Conservation (phyloP, 2,329 filamentous ascomycete genomes). For the Elsinoe perseae region DNA sequence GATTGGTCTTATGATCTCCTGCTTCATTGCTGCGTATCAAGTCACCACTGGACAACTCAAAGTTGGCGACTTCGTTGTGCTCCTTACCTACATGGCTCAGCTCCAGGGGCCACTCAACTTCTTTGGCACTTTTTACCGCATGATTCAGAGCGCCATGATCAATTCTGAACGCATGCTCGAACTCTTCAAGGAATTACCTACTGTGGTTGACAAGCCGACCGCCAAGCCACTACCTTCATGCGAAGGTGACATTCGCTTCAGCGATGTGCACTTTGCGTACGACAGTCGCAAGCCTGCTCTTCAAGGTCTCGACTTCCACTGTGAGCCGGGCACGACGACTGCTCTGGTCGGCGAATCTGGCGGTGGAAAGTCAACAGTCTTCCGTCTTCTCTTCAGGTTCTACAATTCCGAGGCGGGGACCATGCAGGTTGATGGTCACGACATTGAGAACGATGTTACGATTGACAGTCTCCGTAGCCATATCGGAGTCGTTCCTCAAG, state of each 20-base stretch:
- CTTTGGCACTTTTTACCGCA: slow-evolving; percentile 89
- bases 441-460: slow-evolving; percentile 70
- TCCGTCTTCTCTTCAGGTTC: slow-evolving; percentile 91
- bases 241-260: slow-evolving; percentile 75
- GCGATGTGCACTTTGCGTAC: slow-evolving; percentile 85
- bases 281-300: slow-evolving; percentile 79
- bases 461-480: slow-evolving; percentile 87
- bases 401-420: slow-evolving; percentile 76
- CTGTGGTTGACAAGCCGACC: slow-evolving; percentile 68
- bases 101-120: slow-evolving; percentile 63
- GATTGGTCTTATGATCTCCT: slow-evolving; percentile 57
- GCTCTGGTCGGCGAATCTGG: slow-evolving; percentile 95
- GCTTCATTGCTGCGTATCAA: slow-evolving; percentile 62
- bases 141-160: slow-evolving; percentile 94
- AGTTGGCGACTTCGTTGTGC: slow-evolving; percentile 61
- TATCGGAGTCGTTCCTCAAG: slow-evolving; percentile 94
- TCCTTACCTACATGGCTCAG: slow-evolving; percentile 68
- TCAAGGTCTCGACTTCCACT: slow-evolving; percentile 75
- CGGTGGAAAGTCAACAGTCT: slow-evolving; percentile 93
- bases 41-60: slow-evolving; percentile 54
- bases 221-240: slow-evolving; percentile 59
- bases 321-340: slow-evolving; percentile 82
- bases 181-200: slow-evolving; percentile 91
- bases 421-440: slow-evolving; percentile 75
- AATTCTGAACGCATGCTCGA: slow-evolving; percentile 92